Base-by-base conservation (phyloP, 2,329 filamentous ascomycete species). In the Fusarium sacchari region DNA sequence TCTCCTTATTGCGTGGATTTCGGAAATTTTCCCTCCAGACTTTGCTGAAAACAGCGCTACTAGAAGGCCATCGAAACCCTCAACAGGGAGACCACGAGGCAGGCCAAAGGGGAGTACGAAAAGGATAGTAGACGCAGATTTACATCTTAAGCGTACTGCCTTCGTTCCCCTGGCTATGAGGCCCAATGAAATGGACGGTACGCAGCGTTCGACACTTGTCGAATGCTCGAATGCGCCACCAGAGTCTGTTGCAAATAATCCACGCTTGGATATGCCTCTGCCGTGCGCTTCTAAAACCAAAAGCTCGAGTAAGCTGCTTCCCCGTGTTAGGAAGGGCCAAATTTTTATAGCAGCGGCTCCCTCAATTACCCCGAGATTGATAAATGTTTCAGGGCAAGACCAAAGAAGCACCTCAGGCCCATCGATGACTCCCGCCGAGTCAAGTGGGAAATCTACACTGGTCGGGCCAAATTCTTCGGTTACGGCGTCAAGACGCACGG, bases 1-100 rank as follows among this genome's bases (percentile, higher is more conserved):
- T 26, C 81, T 89, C 17, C 89, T 92, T 66, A 84, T 92, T 36
- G 87, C 88, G 26, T 92, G 90, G 89, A 81, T 91, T 49, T 83
- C 88, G 18, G 90, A 92, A 76, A 90, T 92, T 60, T 92, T 92
- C 68, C 89, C 89, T 24, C 83, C 81, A 40, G 63, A 79, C 80
- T 64, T 78, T 18, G 37, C 40, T 28, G 40, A 65, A 34, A 44
- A 43, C 18, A 50, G 42, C 26, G 39, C 26, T 24, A 42, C 24
- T 40, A 66, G 40, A 37, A 58, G 49, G 52, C 20, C 56, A 50
- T 36, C 39, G 36, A 65, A 58, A 28, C 26, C 49, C 17, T 42
- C 61, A 43, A 66, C 64, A 28, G 65, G 63, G 36, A 88, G 86
- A 74, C 83, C 87, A 12, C 83, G 88, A 69, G 88, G 88, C 22